phyloP scores from a whole-genome alignment of 2,329 filamentous ascomycete species.

The Diaporthe batatas region DNA sequence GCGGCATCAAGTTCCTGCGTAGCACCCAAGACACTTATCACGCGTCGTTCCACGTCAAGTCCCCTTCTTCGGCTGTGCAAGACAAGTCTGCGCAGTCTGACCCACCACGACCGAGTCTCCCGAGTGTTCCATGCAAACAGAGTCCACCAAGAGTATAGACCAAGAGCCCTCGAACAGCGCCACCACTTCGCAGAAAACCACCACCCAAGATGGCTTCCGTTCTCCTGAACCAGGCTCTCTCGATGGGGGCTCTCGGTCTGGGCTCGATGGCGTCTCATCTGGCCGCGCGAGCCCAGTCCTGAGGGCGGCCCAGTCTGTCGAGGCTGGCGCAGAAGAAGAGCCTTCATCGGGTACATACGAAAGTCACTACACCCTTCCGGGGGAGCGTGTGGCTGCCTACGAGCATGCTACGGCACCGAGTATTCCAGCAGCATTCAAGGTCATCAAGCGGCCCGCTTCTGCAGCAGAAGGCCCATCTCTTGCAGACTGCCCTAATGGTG shows the following conservation, averaged over 20 bases:
- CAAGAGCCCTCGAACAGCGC: slow-evolving; percentile 55
- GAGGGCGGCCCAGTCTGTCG: slow-evolving; percentile 54
- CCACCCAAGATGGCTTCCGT: slow-evolving; percentile 70
- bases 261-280: slow-evolving; percentile 54
- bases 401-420: slow-evolving; percentile 69
- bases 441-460: slow-evolving; percentile 62
- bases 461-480: slow-evolving; percentile 59
- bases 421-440: slow-evolving; percentile 66
- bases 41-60: slow-evolving; percentile 20
- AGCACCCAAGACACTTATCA: slow-evolving; percentile 23
- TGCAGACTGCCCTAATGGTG: slow-evolving; percentile 85
- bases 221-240: slow-evolving; percentile 56
- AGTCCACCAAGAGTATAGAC: slow-evolving; percentile 63
- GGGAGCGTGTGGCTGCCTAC: slow-evolving; percentile 71
- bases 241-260: slow-evolving; percentile 52
- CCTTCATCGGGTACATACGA: slow-evolving; percentile 63
- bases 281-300: slow-evolving; percentile 50
- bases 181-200: slow-evolving; percentile 49
- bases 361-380: slow-evolving; percentile 52
- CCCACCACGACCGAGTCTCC: slow-evolving; percentile 49
- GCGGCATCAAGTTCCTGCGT: slow-evolving; percentile 30
- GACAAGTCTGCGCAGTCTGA: slow-evolving; percentile 64
- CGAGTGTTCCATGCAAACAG: slow-evolving; percentile 75
- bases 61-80: slow-evolving; percentile 63
- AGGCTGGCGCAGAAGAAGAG: slow-evolving; percentile 64